Evolutionary conservation across 345 rosid species (phyloP), one percentile per base, ranked within the genome.

Genomic region (Hevea brasiliensis): DNA sequence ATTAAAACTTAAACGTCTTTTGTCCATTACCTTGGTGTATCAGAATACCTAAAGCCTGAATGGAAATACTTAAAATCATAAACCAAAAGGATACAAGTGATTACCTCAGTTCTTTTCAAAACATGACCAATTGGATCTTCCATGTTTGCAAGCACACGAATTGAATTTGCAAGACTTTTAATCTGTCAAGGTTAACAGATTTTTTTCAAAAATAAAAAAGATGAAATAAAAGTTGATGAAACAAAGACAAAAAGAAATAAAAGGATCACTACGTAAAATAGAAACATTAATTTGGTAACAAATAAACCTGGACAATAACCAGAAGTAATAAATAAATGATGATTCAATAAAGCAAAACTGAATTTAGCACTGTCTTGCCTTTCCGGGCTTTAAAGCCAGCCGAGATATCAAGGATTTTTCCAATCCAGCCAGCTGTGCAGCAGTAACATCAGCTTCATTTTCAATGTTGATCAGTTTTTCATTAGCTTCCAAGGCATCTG

Each of bases 121-220:
- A 93, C 85, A 72, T 70, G 83, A 56, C 99, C 96, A 53, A 91
- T 88, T 68, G 99, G 96, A 77, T 96, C 99, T 78, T 91, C 92
- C 99, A 96, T 91, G 75, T 91, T 85, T 8, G 97, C 98, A 79
- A 96, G 94, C 75, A 84, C 76, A 58, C 97, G 98, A 72, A 96
- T 84, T 24, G 94, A 86, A 70, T 82, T 76, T 47, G 95, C 87
- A 79, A 96, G 98, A 81, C 86, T 87, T 15, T 79, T 83, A 74
- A 93, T 90, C 99, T 95, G 87, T 32, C 66, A 70, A 65, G 57
- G 18, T 68, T 45, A 71, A 72, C 29, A 72, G 2, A 71, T 35
- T 1, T 79, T 40, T 70, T 17, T 68, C 57, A 77, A 58, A 74
- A 14, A 55, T 40, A 17, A 68, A 35, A 64, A n/a, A 8, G 37